Percentiles rank a stretch among this genome's conserved stretches.
phyloP scores from a whole-genome alignment of 768 basidiomycete species.

The Lepiota subincarnata region DNA sequence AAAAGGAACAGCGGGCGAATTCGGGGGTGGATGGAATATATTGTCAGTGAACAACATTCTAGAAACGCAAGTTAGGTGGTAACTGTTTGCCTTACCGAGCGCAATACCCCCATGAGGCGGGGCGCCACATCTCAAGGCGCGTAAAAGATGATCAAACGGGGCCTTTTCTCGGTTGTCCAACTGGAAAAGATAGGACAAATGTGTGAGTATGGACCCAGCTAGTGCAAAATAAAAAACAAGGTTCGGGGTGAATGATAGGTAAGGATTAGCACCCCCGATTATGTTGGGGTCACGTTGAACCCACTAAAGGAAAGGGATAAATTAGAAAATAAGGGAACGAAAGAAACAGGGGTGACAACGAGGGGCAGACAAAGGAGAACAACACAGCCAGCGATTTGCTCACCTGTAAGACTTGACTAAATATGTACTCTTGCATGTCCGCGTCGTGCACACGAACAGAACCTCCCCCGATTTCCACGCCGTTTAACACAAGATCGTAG shows the following conservation, averaged over 20 bases:
- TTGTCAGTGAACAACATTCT: constrained; percentile 2
- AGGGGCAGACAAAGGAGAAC: constrained; percentile 3
- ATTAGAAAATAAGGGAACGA: not conserved
- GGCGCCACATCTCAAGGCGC: constrained; percentile 85
- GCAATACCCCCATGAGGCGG: constrained; percentile 96
- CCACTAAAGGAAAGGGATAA: not conserved
- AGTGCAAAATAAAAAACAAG: constrained; percentile 9
- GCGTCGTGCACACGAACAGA: constrained; percentile 92
- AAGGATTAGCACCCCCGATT: not conserved
- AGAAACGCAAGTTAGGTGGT: constrained; percentile 5
- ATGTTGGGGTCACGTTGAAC: not conserved
- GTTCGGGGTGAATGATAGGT: not conserved
- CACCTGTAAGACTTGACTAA: constrained; percentile 75
- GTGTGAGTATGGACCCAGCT: constrained; percentile 5
- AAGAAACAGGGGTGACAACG: constrained; percentile 2
- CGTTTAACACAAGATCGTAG: constrained; percentile 93
- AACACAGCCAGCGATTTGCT: constrained; percentile 16
- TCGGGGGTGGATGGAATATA: not conserved
- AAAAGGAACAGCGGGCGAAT: not conserved
- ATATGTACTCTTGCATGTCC: constrained; percentile 79
- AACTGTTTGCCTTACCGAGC: constrained; percentile 53
- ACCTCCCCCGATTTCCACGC: constrained; percentile 90
- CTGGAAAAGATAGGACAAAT: constrained; percentile 34
- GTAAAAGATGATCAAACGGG: constrained; percentile 80
- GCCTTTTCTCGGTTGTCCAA: constrained; percentile 66